Conservation (phyloP, 2,329 filamentous ascomycete species). For the Fusarium sp. region DNA sequence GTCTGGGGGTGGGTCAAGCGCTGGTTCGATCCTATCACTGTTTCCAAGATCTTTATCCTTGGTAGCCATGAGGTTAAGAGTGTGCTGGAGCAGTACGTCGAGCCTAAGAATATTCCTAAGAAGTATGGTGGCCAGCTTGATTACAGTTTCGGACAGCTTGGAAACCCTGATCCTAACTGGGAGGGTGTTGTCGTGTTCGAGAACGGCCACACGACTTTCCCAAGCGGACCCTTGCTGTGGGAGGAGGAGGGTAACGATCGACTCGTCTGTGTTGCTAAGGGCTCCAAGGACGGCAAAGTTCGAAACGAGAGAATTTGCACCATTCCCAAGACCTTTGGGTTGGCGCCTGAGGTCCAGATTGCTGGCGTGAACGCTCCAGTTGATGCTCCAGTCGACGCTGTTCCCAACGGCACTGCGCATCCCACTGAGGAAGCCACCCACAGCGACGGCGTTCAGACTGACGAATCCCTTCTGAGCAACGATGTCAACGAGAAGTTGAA, state of each 20-base stretch:
- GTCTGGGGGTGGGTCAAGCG: slow-evolving; percentile 96
- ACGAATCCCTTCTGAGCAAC: slow-evolving; percentile 43
- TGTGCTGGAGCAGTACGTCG: slow-evolving; percentile 84
- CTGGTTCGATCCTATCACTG: slow-evolving; percentile 94
- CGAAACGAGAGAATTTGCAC: slow-evolving; percentile 63
- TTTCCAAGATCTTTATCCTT: slow-evolving; percentile 96
- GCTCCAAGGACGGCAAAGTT: slow-evolving; percentile 58
- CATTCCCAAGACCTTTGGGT: slow-evolving; percentile 56
- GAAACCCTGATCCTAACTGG: slow-evolving; percentile 74
- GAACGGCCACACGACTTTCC: slow-evolving; percentile 63
- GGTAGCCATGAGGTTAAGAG: slow-evolving; percentile 76
- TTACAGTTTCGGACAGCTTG: slow-evolving; percentile 81
- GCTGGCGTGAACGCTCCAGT: neutral
- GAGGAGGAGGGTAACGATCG: slow-evolving; percentile 57
- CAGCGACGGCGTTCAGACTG: slow-evolving; percentile 46
- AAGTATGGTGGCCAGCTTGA: slow-evolving; percentile 90
- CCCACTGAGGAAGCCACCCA: slow-evolving; percentile 43
- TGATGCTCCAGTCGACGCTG: neutral
- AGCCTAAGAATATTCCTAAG: slow-evolving; percentile 84
- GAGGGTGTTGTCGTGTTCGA: slow-evolving; percentile 63
- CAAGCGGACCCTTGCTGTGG: slow-evolving; percentile 69
- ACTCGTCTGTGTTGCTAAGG: slow-evolving; percentile 65
- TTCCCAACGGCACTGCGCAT: slow-evolving; percentile 6
- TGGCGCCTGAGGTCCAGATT: slow-evolving; percentile 18
- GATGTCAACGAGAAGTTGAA: slow-evolving; percentile 49